phyloP scores from a whole-genome alignment of 139 green algal genomes.

The Mychonastes homosphaera region DNA sequence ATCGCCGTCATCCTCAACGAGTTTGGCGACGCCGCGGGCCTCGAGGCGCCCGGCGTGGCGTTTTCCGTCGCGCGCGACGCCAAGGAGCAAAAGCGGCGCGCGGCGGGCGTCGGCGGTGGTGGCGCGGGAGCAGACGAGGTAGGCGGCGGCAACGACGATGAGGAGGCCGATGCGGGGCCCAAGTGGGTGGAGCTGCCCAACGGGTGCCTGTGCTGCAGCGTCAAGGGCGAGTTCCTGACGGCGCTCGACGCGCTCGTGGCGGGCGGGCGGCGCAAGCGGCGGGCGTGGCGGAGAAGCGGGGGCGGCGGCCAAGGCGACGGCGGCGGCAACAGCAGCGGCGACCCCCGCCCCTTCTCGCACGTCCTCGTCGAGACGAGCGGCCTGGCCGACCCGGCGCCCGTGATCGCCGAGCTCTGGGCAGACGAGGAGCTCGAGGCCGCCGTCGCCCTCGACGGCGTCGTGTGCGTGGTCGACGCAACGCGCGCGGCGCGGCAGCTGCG shows the following conservation, averaged over 20 bases:
- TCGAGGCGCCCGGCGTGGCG: slow-evolving; percentile 75
- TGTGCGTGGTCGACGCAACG: slow-evolving; percentile 71
- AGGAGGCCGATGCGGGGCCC: too few relatives aligned
- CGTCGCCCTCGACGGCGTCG: slow-evolving; percentile 67
- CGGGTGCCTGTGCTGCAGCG: slow-evolving; percentile 94
- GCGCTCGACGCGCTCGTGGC: slow-evolving; percentile 18
- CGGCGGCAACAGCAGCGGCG: too few relatives aligned
- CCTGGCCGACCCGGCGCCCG: slow-evolving; percentile 76
- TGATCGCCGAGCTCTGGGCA: slow-evolving; percentile 68
- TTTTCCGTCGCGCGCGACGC: slow-evolving; percentile 59
- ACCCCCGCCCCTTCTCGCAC: too few relatives aligned
- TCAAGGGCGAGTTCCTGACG: slow-evolving; percentile 85
- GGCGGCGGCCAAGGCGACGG: too few relatives aligned
- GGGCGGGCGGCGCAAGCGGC: neutral
- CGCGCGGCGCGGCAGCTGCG: neutral
- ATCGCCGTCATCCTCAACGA: slow-evolving; percentile 92
- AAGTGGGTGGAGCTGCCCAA: slow-evolving; percentile 94
- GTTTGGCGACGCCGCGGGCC: slow-evolving; percentile 60
- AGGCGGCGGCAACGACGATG: too few relatives aligned
- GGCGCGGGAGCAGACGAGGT: neutral
- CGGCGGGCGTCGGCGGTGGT: neutral
- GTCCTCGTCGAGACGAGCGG: too few relatives aligned
- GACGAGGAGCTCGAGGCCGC: slow-evolving; percentile 70
- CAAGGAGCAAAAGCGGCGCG: slow-evolving; percentile 28
- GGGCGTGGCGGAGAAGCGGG: too few relatives aligned